phyloP scores from a whole-genome alignment of 2,329 filamentous ascomycete species.

The Aspergillus arachidicola region DNA sequence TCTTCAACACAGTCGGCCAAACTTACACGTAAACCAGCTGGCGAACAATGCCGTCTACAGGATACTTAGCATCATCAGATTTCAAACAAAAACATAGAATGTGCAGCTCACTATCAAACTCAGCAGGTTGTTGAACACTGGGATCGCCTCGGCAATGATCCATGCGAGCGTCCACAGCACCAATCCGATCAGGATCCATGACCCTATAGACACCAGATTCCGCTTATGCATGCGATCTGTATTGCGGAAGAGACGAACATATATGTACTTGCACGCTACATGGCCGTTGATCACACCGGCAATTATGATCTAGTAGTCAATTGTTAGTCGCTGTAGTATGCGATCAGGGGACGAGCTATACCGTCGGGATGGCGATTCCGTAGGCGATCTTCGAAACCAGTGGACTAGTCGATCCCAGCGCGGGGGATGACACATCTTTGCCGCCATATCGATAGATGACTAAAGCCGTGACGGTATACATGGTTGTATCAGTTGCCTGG shows the following conservation, averaged over 20 bases:
- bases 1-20: neutral
- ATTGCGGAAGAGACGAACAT: slow-evolving; percentile 62
- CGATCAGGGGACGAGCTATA: neutral
- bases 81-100: neutral
- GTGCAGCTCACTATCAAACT: slow-evolving; percentile 46
- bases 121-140: slow-evolving; percentile 65
- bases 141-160: slow-evolving; percentile 67
- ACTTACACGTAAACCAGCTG: slow-evolving; percentile 60
- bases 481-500: slow-evolving; percentile 56
- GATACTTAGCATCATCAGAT: neutral
- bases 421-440: slow-evolving; percentile 60
- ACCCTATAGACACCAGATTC: slow-evolving; percentile 50
- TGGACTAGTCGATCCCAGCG: slow-evolving; percentile 61
- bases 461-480: slow-evolving; percentile 66
- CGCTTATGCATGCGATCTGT: slow-evolving; percentile 54
- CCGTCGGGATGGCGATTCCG: slow-evolving; percentile 62
- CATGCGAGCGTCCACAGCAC: slow-evolving; percentile 62
- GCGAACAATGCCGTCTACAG: slow-evolving; percentile 56
- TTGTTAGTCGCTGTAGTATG: neutral
- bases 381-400: slow-evolving; percentile 64
- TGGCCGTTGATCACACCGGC: slow-evolving; percentile 69
- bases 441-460: slow-evolving; percentile 69
- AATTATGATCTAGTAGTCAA: slow-evolving; percentile 55
- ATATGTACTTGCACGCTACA: slow-evolving; percentile 66
- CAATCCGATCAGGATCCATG: slow-evolving; percentile 60